Conservation (phyloP, 1,284 basidiomycete genomes). For the Farysia itapuensis region DNA sequence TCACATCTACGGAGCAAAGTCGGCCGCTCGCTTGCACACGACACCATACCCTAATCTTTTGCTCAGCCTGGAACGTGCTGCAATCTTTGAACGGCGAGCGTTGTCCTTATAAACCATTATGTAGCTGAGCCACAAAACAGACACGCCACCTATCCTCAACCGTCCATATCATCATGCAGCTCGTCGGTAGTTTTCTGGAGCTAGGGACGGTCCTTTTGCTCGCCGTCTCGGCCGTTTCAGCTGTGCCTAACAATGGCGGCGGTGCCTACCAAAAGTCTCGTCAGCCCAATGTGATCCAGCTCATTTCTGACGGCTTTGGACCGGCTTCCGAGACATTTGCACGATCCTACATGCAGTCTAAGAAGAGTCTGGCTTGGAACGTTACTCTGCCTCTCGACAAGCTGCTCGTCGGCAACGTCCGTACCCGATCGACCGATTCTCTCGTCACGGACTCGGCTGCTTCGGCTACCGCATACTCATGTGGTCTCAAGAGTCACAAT, state of each 20-base stretch:
- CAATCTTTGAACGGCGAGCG: too few relatives aligned
- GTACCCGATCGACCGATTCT: conserved; percentile 54
- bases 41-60: too few relatives aligned
- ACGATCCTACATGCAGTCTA: conserved; percentile 45
- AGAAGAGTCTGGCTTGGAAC: conserved; percentile 33
- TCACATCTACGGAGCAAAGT: too few relatives aligned
- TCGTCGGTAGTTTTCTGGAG: conserved; percentile 20
- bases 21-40: too few relatives aligned
- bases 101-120: too few relatives aligned
- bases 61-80: too few relatives aligned
- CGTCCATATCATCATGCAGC: conserved; percentile 25
- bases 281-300: conserved; percentile 43
- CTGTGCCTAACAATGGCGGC: conserved; percentile 23
- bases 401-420: conserved; percentile 52
- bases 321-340: conserved; percentile 59
- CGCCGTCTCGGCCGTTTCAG: conserved; percentile 16
- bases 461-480: conserved; percentile 57
- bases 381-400: conserved; percentile 52
- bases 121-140: too few relatives aligned
- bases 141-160: not conserved
- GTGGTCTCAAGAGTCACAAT: conserved; percentile 54
- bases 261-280: conserved; percentile 4
- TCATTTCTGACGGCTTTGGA: conserved; percentile 58
- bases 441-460: conserved; percentile 60
- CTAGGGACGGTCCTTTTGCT: conserved; percentile 27